These are phyloP conservation scores for Trichomonas vaginalis DNA, from an alignment of 208 protist species.

Conservation along the genomic window DNA sequence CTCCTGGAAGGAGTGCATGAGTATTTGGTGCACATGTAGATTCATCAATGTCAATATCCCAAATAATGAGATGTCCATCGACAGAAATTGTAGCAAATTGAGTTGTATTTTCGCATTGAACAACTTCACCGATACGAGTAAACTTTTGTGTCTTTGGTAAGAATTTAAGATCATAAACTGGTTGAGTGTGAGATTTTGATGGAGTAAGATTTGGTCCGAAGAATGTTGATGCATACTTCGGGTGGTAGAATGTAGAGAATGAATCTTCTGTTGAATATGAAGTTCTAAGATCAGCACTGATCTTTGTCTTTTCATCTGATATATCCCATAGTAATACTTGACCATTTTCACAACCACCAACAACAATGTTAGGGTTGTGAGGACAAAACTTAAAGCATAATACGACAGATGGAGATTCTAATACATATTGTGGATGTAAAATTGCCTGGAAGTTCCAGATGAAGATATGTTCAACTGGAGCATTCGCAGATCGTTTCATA, in stretches of 20 bases:
- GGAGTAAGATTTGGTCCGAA: not conserved
- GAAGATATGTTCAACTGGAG: not conserved
- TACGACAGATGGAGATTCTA: not conserved
- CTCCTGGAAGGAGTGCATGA: not conserved
- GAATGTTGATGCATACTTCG: not conserved
- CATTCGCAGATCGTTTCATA: not conserved
- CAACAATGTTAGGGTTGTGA: not conserved
- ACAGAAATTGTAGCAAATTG: not conserved
- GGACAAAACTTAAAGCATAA: not conserved
- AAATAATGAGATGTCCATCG: conserved; percentile 6
- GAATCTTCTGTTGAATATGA: conserved; percentile 17
- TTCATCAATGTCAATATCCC: not conserved
- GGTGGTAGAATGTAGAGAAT: not conserved
- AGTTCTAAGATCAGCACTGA: not conserved
- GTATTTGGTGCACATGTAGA: not conserved
- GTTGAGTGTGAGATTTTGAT: not conserved
- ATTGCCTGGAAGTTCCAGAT: not conserved
- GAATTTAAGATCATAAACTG: not conserved
- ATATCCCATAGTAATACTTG: not conserved
- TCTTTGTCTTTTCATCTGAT: not conserved
- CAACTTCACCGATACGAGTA: not conserved
- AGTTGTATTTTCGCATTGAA: not conserved
- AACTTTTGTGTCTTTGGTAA: not conserved
- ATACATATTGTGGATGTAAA: not conserved
- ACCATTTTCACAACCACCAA: not conserved